Conservation (phyloP, 768 basidiomycete species). For the Mycena floridula region DNA sequence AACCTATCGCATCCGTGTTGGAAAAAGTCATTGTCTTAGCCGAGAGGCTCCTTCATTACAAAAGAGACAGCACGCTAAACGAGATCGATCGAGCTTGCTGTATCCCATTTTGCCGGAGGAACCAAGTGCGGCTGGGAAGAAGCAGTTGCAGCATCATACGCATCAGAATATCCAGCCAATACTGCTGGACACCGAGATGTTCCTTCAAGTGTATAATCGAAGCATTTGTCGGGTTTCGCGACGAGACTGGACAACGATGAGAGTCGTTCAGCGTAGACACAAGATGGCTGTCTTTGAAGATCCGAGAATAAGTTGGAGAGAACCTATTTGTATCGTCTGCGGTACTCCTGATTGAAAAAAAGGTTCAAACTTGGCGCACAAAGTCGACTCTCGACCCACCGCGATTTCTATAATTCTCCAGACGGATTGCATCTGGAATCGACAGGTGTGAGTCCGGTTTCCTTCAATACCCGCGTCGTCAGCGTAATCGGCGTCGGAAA, state of each 20-base stretch:
- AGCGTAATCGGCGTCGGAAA: too few relatives aligned
- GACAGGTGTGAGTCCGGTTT: too few relatives aligned
- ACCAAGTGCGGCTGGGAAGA: slow-evolving; percentile 16
- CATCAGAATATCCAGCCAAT: slow-evolving; percentile 14
- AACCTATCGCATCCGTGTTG: slow-evolving; percentile 28
- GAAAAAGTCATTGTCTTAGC: slow-evolving; percentile 16
- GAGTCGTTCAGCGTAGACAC: neutral
- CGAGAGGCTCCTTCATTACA: slow-evolving; percentile 20
- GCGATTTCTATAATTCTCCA: slow-evolving; percentile 20
- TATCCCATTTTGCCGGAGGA: slow-evolving; percentile 17
- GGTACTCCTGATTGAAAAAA: slow-evolving; percentile 22
- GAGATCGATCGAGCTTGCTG: slow-evolving; percentile 14
- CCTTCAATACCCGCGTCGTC: too few relatives aligned
- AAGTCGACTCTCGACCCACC: slow-evolving; percentile 6
- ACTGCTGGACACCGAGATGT: slow-evolving; percentile 20
- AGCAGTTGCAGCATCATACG: slow-evolving; percentile 19
- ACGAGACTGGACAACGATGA: slow-evolving; percentile 19
- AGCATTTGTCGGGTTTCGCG: slow-evolving; percentile 20
- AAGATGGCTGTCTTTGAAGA: slow-evolving; percentile 19
- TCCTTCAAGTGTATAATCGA: slow-evolving; percentile 26
- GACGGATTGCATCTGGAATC: slow-evolving; percentile 14
- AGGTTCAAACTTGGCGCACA: neutral
- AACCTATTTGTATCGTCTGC: slow-evolving; percentile 27
- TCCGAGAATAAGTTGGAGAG: slow-evolving; percentile 22
- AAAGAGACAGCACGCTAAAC: slow-evolving; percentile 20